phyloP scores from a whole-genome alignment of 2,329 filamentous ascomycete species.

The Raffaelea ambrosiae region DNA sequence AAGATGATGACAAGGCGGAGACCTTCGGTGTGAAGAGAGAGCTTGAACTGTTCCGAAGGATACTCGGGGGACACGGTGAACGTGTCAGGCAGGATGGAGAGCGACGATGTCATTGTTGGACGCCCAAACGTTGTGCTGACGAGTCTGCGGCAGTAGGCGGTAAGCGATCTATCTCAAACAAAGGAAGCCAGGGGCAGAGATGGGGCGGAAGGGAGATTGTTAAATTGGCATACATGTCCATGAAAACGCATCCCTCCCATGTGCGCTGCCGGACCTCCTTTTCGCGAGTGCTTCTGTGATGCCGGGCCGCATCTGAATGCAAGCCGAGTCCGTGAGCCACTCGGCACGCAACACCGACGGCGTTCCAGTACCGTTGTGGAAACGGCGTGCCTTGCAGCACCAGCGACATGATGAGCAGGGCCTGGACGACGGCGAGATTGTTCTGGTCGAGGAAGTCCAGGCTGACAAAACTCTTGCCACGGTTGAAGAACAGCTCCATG shows the following conservation, averaged over 20 bases:
- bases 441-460: constrained; percentile 29
- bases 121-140: constrained; percentile 11
- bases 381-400: constrained; percentile 31
- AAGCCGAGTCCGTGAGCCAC: constrained; percentile 32
- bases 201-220: no score
- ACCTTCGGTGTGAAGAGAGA: constrained; percentile 6
- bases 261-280: constrained; percentile 6
- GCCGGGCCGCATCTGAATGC: constrained; percentile 19
- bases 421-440: constrained; percentile 20
- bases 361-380: constrained; percentile 32
- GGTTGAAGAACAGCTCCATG: constrained; percentile 24
- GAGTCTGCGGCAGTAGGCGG: background rate
- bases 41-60: background rate
- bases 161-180: no score
- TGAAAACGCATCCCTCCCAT: constrained; percentile 8
- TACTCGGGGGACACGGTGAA: background rate
- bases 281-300: background rate
- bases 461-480: constrained; percentile 24
- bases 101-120: constrained; percentile 7
- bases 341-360: constrained; percentile 30
- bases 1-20: constrained; percentile 8
- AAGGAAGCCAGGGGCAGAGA: background rate
- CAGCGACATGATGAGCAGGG: constrained; percentile 27
- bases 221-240: constrained; percentile 5
- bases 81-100: constrained; percentile 6